Conservation (phyloP, 1,139 yeast species). For the Zygoascus hellenicus region DNA sequence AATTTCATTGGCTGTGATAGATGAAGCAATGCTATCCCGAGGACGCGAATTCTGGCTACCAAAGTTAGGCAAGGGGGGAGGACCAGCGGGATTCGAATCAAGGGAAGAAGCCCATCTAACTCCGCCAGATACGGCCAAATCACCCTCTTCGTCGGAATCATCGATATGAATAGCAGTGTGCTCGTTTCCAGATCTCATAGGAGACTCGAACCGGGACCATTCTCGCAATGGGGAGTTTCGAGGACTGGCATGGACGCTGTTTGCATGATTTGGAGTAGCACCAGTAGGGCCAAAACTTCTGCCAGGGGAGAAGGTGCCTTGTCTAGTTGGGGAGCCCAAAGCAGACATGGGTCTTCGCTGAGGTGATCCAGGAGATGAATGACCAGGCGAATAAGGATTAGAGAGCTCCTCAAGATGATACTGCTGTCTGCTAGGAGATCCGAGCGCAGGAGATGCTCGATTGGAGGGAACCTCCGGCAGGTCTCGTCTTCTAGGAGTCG, state of each 20-base stretch:
- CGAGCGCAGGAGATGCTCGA: conserved; percentile 11
- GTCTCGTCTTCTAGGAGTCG: conserved; percentile 14
- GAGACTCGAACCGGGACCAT: conserved; percentile 30
- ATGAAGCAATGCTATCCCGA: conserved; percentile 5
- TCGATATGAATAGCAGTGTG: conserved; percentile 25
- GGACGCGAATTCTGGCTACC: conserved; percentile 12
- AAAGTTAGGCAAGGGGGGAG: conserved; percentile 24
- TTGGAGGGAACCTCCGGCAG: conserved; percentile 19
- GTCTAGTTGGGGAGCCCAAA: no score
- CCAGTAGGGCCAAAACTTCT: conserved; percentile 13
- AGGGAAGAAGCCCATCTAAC: conserved; percentile 11
- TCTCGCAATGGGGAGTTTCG: conserved; percentile 24
- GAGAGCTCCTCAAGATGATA: conserved; percentile 22
- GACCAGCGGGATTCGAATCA: conserved; percentile 13
- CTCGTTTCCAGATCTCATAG: conserved; percentile 19
- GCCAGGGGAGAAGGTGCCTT: no score
- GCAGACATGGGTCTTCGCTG: conserved; percentile 9
- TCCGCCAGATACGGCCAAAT: conserved; percentile 3
- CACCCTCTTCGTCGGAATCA: conserved; percentile 16
- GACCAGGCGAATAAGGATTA: conserved; percentile 17
- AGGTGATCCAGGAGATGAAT: conserved; percentile 15
- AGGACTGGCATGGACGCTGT: conserved; percentile 20
- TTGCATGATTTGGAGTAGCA: conserved; percentile 12
- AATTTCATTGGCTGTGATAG: conserved; percentile 3
- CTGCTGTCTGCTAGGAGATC: conserved; percentile 22